Evolutionary conservation across 306 rosid species (phyloP).

Genomic region (Dalbergia oliveri): DNA sequence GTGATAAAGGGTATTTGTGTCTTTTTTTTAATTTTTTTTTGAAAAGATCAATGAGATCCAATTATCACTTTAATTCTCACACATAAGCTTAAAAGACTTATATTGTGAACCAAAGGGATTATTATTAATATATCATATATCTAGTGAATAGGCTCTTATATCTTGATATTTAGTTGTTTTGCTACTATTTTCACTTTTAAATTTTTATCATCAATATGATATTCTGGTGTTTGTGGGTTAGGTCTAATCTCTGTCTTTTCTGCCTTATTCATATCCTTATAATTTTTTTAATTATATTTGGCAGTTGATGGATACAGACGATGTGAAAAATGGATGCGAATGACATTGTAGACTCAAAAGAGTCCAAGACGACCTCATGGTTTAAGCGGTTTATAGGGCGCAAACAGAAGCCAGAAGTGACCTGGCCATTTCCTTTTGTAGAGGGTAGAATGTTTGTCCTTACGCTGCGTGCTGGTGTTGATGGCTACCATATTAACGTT

Average conservation of each 20-base stretch:
- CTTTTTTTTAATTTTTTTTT: too few relatives aligned
- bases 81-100: too few relatives aligned
- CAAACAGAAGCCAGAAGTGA: conserved; percentile 93
- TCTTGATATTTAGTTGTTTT: conserved; percentile 8
- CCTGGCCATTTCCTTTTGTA: conserved; percentile 92
- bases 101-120: too few relatives aligned
- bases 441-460: conserved; percentile 91
- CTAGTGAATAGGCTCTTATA: not conserved
- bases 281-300: conserved; percentile 44
- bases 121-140: conserved; percentile 13
- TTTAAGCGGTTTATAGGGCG: conserved; percentile 91
- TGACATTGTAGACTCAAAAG: conserved; percentile 72
- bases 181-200: not conserved
- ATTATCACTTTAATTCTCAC: too few relatives aligned
- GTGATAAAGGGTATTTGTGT: too few relatives aligned
- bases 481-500: conserved; percentile 84
- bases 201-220: not conserved
- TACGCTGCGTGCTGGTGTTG: conserved; percentile 88
- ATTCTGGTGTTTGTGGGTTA: conserved; percentile 23
- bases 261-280: conserved; percentile 3
- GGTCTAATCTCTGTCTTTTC: not conserved
- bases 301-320: conserved; percentile 85
- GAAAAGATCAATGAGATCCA: too few relatives aligned
- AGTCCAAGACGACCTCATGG: conserved; percentile 92
- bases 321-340: conserved; percentile 92